Conservation (phyloP, 176 grass and related monocot genomes). For the Thalia dealbata region DNA sequence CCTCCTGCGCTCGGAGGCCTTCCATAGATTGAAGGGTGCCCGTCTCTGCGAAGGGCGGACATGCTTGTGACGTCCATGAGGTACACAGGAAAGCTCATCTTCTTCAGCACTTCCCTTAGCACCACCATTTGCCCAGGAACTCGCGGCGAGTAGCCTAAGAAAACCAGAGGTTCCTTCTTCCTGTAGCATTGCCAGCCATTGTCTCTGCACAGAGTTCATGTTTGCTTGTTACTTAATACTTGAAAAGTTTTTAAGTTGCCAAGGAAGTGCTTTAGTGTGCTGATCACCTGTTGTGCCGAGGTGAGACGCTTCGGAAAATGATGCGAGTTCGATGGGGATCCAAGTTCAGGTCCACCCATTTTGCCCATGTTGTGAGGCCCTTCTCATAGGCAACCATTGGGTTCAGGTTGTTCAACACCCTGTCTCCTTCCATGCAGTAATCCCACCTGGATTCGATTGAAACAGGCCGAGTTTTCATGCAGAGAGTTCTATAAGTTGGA, state of each 20-base stretch:
- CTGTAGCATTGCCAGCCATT: constrained; percentile 41
- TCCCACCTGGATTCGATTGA: constrained; percentile 26
- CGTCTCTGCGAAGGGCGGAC: constrained; percentile 28
- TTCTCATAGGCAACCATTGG: constrained; percentile 42
- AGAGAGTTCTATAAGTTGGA: not conserved
- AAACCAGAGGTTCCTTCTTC: constrained; percentile 16
- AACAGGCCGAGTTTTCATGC: not conserved
- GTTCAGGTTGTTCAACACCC: constrained; percentile 29
- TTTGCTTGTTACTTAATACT: too few relatives aligned
- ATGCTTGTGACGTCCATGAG: constrained; percentile 36
- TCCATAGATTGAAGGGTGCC: constrained; percentile 34
- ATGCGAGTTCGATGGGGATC: constrained; percentile 27
- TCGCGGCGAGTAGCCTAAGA: not conserved
- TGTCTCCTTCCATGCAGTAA: constrained; percentile 26
- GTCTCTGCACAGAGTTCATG: constrained; percentile 10
- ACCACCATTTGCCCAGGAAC: constrained; percentile 26
- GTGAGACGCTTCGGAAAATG: constrained; percentile 32
- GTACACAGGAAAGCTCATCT: constrained; percentile 40
- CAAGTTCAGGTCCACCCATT: constrained; percentile 37
- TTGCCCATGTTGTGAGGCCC: constrained; percentile 38
- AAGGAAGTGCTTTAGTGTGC: too few relatives aligned
- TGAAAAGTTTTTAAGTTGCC: too few relatives aligned
- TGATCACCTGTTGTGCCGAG: constrained; percentile 33
- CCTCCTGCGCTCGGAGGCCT: constrained; percentile 4
- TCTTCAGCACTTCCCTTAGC: constrained; percentile 30